These are phyloP conservation scores for Bipolaris oryzae DNA, from an alignment of 2,329 filamentous ascomycete genomes.

Conservation along the genomic window DNA sequence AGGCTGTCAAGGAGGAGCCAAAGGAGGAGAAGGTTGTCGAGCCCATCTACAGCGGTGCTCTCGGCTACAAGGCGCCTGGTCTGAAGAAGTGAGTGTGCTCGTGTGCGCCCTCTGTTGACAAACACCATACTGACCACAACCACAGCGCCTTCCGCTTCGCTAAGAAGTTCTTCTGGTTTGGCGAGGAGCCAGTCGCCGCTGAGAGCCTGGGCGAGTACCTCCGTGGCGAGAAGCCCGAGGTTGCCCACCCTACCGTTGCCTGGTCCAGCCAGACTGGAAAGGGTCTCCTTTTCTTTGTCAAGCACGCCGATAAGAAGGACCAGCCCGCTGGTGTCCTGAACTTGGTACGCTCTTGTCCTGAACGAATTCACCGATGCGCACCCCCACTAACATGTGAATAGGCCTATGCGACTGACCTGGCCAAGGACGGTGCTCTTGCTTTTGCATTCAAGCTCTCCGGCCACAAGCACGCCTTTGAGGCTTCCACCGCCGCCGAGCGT, in stretches of 20 bases:
- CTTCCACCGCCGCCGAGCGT: slow-evolving; percentile 71
- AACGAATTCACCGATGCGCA: neutral
- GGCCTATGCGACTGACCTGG: slow-evolving; percentile 72
- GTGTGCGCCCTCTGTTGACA: neutral
- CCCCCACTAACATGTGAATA: slow-evolving; percentile 50
- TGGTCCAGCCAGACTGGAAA: slow-evolving; percentile 95
- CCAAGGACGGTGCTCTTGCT: slow-evolving; percentile 76
- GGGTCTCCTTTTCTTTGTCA: slow-evolving; percentile 90
- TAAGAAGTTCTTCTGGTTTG: slow-evolving; percentile 83
- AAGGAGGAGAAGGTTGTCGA: slow-evolving; percentile 60
- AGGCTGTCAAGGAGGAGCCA: slow-evolving; percentile 41
- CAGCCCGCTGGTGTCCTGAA: slow-evolving; percentile 82
- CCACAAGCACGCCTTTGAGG: slow-evolving; percentile 95
- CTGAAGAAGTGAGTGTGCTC: slow-evolving; percentile 81
- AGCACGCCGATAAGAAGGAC: slow-evolving; percentile 81
- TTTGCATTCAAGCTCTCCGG: slow-evolving; percentile 85
- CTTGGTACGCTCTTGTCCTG: slow-evolving; percentile 65
- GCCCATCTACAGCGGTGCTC: slow-evolving; percentile 79
- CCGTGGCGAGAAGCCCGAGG: slow-evolving; percentile 83
- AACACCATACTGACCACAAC: slow-evolving; percentile 16
- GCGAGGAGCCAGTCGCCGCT: slow-evolving; percentile 71
- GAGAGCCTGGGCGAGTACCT: slow-evolving; percentile 79
- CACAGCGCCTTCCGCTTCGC: slow-evolving; percentile 82
- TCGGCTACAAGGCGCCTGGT: slow-evolving; percentile 89
- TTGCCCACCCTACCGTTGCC: slow-evolving; percentile 78